Conservation (phyloP, 2,329 filamentous ascomycete species). For the Aspergillus quadrilineatus region DNA sequence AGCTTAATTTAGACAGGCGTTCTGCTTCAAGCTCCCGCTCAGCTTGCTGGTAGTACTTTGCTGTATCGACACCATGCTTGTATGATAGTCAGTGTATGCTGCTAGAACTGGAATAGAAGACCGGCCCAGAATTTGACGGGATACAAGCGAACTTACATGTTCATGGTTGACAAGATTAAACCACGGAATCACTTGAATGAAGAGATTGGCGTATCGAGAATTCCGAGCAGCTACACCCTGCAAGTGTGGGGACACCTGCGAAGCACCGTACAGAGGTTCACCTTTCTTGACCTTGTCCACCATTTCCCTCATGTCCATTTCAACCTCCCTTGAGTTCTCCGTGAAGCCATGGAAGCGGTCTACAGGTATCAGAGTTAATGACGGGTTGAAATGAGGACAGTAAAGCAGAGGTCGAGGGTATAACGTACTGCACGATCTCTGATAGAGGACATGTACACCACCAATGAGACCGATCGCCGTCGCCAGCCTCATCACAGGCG, state of each 20-base stretch:
- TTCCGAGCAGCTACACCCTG: conserved; percentile 91
- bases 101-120: neutral
- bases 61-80: conserved; percentile 92
- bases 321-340: conserved; percentile 87
- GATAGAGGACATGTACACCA: conserved; percentile 82
- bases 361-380: conserved; percentile 40
- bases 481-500: conserved; percentile 76
- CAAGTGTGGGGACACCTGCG: conserved; percentile 76
- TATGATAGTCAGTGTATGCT: conserved; percentile 17
- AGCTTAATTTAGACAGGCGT: conserved; percentile 40
- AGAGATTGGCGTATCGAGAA: conserved; percentile 84
- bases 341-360: conserved; percentile 94
- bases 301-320: conserved; percentile 99
- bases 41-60: conserved; percentile 96
- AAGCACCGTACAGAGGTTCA: conserved; percentile 83
- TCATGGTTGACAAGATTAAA: conserved; percentile 98
- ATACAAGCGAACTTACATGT: conserved; percentile 47
- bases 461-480: conserved; percentile 71
- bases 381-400: neutral
- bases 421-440: conserved; percentile 75
- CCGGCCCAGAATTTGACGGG: too few species aligned
- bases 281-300: conserved; percentile 92
- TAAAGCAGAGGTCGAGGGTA: neutral
- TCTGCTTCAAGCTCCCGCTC: conserved; percentile 90
- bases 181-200: conserved; percentile 85